Conservation (phyloP, 495 filamentous ascomycete genomes). For the Penicillium bovifimosum region DNA sequence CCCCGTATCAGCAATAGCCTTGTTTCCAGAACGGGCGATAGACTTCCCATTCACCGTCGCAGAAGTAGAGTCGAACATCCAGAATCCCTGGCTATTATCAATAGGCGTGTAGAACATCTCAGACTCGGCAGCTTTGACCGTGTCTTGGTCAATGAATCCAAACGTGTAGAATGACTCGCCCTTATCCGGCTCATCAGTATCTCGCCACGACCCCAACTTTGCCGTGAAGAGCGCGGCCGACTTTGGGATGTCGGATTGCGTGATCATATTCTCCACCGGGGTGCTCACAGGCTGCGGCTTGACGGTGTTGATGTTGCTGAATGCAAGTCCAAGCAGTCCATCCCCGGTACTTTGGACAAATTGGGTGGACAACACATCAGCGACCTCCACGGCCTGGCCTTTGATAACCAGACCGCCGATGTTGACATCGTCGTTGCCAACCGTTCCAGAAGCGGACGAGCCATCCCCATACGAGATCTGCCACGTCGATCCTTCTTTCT, state of each 20-base stretch:
- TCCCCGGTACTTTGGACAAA: constrained; percentile 59
- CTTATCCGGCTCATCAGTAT: constrained; percentile 48
- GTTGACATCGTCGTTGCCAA: constrained; percentile 63
- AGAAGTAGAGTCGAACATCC: constrained; percentile 60
- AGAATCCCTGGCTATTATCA: constrained; percentile 68
- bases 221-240: constrained; percentile 65
- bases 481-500: constrained; percentile 49
- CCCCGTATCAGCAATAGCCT: constrained; percentile 76
- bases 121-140: constrained; percentile 49
- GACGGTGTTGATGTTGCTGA: constrained; percentile 65
- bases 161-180: constrained; percentile 73
- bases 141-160: constrained; percentile 66
- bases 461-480: constrained; percentile 70
- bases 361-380: constrained; percentile 55
- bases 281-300: constrained; percentile 54
- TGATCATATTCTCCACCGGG: constrained; percentile 72
- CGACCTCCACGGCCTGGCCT: constrained; percentile 65
- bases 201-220: constrained; percentile 61
- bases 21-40: constrained; percentile 55
- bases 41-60: constrained; percentile 56
- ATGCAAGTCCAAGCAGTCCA: constrained; percentile 70
- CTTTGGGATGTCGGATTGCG: constrained; percentile 58
- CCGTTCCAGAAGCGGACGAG: constrained; percentile 62
- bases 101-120: constrained; percentile 59
- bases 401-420: constrained; percentile 65